Evolutionary conservation across 2,329 filamentous ascomycete species (phyloP), one percentile per base, ranked within the genome.

Genomic region (Ophiostoma pallidulum): DNA sequence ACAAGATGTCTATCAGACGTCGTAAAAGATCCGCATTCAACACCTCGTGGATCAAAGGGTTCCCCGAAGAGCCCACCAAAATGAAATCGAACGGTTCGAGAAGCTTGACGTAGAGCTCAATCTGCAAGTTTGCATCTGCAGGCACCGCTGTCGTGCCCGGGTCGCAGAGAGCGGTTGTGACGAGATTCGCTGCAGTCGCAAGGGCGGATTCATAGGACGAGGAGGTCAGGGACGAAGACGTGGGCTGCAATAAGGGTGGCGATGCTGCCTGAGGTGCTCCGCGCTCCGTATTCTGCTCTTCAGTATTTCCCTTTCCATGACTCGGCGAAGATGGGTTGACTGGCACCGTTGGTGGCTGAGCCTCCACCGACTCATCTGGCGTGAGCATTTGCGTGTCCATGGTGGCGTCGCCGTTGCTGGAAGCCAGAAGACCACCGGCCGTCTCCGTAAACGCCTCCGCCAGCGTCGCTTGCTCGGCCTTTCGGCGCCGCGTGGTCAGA

Each of bases 101-200:
- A n/a, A 83, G 65, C 48, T 70, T 68, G 35, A 69, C 65, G 10
- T 71, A 69, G 47, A 83, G 70, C 24, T 66, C 61, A 24, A 74
- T 65, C 51, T 68, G 72, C 41, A 77, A 58, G 32, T 65, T 61
- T 45, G 66, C 65, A 41, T 63, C 68, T 9, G 63, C 59, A 48
- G 71, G 68, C 35, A 60, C 63, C 8, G 69, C 66, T 13, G 75
- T 64, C 51, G 83, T 66, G 18, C 74, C 67, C 20, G 71, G 65
- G 49, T 82, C 74, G 12, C 74, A 77, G 42, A 87, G 71, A 7
- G 80, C 80, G 16, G 73, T 66, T 28, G 82, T 72, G 19, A 84
- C 64, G 24, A 84, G 66, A 7, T 65, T 66, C 48, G 82, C 62
- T 3, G 69, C 69, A 51, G 67, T 70, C n/a, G 64, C 55, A 3